Evolutionary conservation across 1,284 basidiomycete species (phyloP).

Genomic region (Naganishia liquefaciens): DNA sequence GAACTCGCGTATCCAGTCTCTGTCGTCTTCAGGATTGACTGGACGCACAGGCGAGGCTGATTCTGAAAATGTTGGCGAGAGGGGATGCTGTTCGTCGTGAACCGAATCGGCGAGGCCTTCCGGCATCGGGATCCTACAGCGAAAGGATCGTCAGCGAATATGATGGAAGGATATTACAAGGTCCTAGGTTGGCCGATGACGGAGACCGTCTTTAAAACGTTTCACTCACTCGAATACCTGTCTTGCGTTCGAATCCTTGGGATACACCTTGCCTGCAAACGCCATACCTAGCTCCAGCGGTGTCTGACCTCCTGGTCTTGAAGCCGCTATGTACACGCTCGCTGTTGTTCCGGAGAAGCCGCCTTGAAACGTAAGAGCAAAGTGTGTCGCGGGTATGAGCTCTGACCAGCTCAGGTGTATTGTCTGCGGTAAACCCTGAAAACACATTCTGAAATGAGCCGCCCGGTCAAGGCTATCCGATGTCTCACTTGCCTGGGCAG

Average conservation of each 20-base stretch:
- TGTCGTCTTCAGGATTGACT: constrained; percentile 25
- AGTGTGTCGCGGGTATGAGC: constrained; percentile 41
- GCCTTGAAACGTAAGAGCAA: constrained; percentile 53
- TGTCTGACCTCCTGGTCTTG: constrained; percentile 31
- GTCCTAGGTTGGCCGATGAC: not conserved
- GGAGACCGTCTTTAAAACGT: not conserved
- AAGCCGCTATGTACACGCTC: constrained; percentile 40
- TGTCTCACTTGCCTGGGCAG: constrained; percentile 24
- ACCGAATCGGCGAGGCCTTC: constrained; percentile 29
- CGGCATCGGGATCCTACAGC: constrained; percentile 28
- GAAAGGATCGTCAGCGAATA: not conserved
- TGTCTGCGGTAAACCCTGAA: constrained; percentile 42
- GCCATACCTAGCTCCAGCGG: constrained; percentile 39
- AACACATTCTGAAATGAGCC: not conserved
- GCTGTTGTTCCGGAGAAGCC: constrained; percentile 50
- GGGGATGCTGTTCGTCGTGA: constrained; percentile 29
- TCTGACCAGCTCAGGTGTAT: constrained; percentile 45
- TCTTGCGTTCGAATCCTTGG: constrained; percentile 49
- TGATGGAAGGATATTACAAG: not conserved
- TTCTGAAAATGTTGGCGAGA: constrained; percentile 31
- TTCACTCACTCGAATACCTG: constrained; percentile 50
- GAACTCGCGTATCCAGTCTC: constrained; percentile 41
- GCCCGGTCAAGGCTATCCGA: not conserved
- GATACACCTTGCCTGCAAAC: constrained; percentile 47
- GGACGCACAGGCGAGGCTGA: constrained; percentile 32